Base-by-base conservation (phyloP, 2,329 filamentous ascomycete genomes). In the Bipolaris victoriae region DNA sequence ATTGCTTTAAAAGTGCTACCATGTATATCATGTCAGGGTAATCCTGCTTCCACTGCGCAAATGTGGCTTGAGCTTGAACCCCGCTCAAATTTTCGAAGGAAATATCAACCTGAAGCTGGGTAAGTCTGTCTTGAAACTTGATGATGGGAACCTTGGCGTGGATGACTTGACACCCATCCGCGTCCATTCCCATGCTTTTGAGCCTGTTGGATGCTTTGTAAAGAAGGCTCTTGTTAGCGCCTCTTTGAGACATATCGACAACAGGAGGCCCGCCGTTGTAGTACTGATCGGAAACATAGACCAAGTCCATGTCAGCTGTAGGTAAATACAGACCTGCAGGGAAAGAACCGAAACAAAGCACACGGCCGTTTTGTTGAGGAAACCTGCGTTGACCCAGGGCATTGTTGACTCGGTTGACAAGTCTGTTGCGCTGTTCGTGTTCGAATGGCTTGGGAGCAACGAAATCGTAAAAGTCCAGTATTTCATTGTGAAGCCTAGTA, bases 21-120 rank as follows among this genome's bases (percentile, higher is more conserved):
- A 99, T 80, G 39, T 91, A 86, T 0, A 92, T 90, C 91, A 98
- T 93, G 7, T 88, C 87, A 0, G 94, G 93, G 63, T 89, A 97
- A 51, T 88, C 80, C 13, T 81, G 67, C 76, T 90, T 93, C 95
- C 95, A 99, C 0, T 80, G 75, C 52, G 87, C 77, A 73, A 97
- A 97, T 0, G 92, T 97, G 16, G 87, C 79, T 69, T 95, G 89
- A 2, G 95, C 94, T 16, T 84, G 78, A 9, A 97, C 79, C 10
- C 95, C 95, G 40, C 90, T 91, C 35, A 88, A 78, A 71, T 97
- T 98, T 78, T 99, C 94, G 72, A 99, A 97, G 0, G 93, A 98
- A 11, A 99, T 85, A 73, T 99, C 95, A 11, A 98, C 90, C 65
- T 90, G 91, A 51, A 99, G 80, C 11, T 88, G 88, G 1, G 93